phyloP scores from a whole-genome alignment of 2,329 filamentous ascomycete species.

The Pezicula neosporulosa region DNA sequence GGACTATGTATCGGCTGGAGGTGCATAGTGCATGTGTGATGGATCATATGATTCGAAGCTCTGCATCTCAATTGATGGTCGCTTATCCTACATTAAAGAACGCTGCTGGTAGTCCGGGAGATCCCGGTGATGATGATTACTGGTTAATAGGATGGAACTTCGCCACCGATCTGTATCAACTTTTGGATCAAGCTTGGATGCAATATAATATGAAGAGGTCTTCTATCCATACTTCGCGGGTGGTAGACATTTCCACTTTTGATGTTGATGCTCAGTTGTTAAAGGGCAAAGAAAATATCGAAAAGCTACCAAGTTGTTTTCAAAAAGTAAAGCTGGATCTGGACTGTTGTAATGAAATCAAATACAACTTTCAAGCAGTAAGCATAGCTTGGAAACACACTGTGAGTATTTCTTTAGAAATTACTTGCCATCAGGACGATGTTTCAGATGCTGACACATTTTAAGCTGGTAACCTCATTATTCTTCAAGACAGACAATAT shows the following conservation, averaged over 20 bases:
- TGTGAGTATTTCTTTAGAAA: no score
- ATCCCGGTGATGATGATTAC: background rate
- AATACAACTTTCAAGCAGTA: background rate
- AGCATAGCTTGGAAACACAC: background rate
- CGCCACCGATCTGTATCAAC: background rate
- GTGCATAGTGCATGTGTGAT: background rate
- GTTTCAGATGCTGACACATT: no score
- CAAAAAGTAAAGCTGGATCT: background rate
- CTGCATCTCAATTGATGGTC: background rate
- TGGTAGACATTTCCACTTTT: background rate
- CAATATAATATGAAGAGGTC: background rate
- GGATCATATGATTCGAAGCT: background rate
- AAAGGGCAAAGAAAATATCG: background rate
- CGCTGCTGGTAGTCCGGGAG: background rate
- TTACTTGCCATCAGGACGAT: no score
- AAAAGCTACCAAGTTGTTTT: background rate
- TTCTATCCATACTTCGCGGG: background rate
- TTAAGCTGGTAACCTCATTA: no score
- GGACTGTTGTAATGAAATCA: background rate
- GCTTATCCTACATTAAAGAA: background rate
- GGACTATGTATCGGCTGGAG: background rate
- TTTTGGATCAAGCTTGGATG: background rate
- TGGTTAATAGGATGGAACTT: slow-evolving; percentile 2
- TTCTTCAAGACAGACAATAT: no score
- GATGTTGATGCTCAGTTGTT: background rate